Evolutionary conservation across 257 asterid genomes (phyloP), one percentile per base, ranked within the genome.

Genomic region (Thymus quinquecostatus): DNA sequence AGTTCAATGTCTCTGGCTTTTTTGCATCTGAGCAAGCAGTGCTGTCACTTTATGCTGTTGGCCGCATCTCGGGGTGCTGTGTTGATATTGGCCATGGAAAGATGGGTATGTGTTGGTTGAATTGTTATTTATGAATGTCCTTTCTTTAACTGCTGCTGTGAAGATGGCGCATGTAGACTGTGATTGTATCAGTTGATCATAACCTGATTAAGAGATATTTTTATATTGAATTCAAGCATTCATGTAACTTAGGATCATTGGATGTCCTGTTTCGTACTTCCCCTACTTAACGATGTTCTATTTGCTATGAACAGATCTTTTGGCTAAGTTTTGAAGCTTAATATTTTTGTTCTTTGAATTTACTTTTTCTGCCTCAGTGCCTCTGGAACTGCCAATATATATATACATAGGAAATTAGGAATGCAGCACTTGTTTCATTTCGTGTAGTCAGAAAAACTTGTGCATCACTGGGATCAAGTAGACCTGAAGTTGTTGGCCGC

Each of bases 11-110:
- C 69, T 87, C 96, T 32, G 98, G 98, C 44, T 93, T 93, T 81
- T 93, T 84, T 79, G 97, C 98, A 54, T 84, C 92, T 70, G 98
- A 93, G 87, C 98, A 93, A 82, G 96, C 97, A 59, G 98, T 93
- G 50, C 69, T 91, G 48, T 93, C 98, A 43, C 98, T 90, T 69
- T 93, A 93, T 87, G 97, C 97, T 10, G 96, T 88, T 13, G 96
- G 98, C 60, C 96, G 98, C 67, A 92, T 92, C 79, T 92, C 98
- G 12, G 98, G 98, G 70, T 92, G 98, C 84, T 80, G 94, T 12
- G 93, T 92, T 72, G 98, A 89, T 75, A 83, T 92, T 44, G 98
- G 98, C 38, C 96, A 92, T 77, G 98, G 96, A 66, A 92, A 89
- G 83, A 85, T 88, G 70, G 97, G 97, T 92, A 89, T 49, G 70